Conservation (phyloP, 495 filamentous ascomycete species). For the Penicillium macrosclerotiorum region DNA sequence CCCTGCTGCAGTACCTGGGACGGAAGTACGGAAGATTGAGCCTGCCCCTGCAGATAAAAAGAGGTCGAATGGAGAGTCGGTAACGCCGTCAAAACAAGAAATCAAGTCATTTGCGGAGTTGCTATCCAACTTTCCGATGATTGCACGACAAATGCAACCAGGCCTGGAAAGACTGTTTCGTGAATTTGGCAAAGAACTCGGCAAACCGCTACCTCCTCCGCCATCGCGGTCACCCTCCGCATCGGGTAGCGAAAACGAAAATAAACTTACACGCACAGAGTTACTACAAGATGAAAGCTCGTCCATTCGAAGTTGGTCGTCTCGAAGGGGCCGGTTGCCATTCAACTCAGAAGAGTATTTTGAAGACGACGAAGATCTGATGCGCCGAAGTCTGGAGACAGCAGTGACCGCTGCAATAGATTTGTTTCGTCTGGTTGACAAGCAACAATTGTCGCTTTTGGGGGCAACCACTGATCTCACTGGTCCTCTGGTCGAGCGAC, state of each 20-base stretch:
- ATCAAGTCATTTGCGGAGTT: conserved; percentile 89
- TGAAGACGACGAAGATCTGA: conserved; percentile 84
- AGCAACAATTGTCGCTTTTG: conserved; percentile 87
- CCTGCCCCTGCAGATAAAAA: conserved; percentile 21
- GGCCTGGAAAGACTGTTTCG: conserved; percentile 88
- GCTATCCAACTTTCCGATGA: conserved; percentile 90
- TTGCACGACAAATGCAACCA: conserved; percentile 92
- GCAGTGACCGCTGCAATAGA: conserved; percentile 93
- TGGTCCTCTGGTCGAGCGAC: conserved; percentile 82
- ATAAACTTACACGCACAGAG: conserved; percentile 23
- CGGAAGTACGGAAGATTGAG: conserved; percentile 27
- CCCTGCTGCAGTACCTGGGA: conserved; percentile 55
- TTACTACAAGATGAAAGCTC: conserved; percentile 29
- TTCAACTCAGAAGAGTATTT: conserved; percentile 53
- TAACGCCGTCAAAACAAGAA: conserved; percentile 72
- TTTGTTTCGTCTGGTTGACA: conserved; percentile 92
- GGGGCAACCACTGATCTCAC: conserved; percentile 93
- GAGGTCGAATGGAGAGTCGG: conserved; percentile 33
- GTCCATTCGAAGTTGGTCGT: conserved; percentile 37
- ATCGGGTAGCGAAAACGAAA: conserved; percentile 27
- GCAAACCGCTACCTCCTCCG: conserved; percentile 77
- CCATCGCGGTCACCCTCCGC: conserved; percentile 57
- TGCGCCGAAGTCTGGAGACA: conserved; percentile 82
- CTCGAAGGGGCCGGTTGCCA: conserved; percentile 38
- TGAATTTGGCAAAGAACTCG: conserved; percentile 81